Evolutionary conservation across 2,329 filamentous ascomycete genomes (phyloP).

Genomic region (Acarospora socialis): DNA sequence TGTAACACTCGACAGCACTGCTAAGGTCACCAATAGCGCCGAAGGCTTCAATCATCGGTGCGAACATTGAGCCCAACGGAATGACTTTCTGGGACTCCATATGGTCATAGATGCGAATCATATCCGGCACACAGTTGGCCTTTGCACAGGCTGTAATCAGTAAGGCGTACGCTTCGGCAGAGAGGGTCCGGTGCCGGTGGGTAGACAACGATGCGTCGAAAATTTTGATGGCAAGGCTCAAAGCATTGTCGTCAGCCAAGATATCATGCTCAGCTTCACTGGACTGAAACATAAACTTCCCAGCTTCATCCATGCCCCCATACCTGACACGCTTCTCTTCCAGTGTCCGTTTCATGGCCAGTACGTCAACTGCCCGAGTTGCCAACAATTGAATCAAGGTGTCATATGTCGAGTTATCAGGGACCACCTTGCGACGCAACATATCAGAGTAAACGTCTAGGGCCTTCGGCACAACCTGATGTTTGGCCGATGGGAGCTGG

Average conservation of each 20-base stretch:
- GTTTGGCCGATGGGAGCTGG: conserved; percentile 61
- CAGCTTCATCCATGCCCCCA: conserved; percentile 69
- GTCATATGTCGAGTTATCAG: conserved; percentile 75
- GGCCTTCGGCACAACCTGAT: conserved; percentile 77
- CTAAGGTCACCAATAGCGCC: conserved; percentile 65
- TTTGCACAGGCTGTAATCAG: conserved; percentile 79
- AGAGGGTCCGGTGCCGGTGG: conserved; percentile 48
- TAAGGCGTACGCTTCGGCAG: conserved; percentile 69
- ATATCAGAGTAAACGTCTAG: conserved; percentile 95
- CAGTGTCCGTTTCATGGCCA: conserved; percentile 54
- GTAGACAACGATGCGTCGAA: conserved; percentile 62
- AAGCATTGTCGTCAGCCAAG: conserved; percentile 70
- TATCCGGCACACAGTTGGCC: conserved; percentile 66
- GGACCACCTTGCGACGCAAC: conserved; percentile 69
- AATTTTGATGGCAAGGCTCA: conserved; percentile 70
- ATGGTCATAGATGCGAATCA: conserved; percentile 81
- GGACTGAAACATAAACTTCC: conserved; percentile 78
- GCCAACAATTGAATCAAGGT: conserved; percentile 74
- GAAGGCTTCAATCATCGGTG: conserved; percentile 90
- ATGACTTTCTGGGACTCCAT: conserved; percentile 67
- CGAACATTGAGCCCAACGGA: conserved; percentile 70
- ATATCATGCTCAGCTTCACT: conserved; percentile 79
- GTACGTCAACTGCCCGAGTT: conserved; percentile 64
- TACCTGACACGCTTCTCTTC: conserved; percentile 75
- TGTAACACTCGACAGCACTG: conserved; percentile 88